A percentile compares a stretch with the other conserved stretches of the same genome.
Evolutionary conservation across 768 basidiomycete genomes (phyloP).

Genomic region (Pleurotus sapidus): DNA sequence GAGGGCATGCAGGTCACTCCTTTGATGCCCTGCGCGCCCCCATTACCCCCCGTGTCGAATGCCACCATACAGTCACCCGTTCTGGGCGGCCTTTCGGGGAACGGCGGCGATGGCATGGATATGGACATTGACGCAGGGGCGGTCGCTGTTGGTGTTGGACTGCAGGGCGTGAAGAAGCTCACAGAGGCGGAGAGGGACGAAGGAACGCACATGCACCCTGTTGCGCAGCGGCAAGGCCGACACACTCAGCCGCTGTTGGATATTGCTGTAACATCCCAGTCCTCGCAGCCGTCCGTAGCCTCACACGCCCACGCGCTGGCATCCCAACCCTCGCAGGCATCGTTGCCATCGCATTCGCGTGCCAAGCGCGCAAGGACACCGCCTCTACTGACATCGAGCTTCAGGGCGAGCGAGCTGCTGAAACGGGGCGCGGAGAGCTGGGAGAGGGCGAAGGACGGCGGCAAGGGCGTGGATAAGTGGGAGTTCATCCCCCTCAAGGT

Average conservation of each 20-base stretch:
- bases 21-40: neutral
- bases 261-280: neutral
- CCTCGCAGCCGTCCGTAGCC: neutral
- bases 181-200: conserved; percentile 15
- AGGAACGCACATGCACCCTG: conserved; percentile 55
- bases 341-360: neutral
- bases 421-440: conserved; percentile 17
- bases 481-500: conserved; percentile 71
- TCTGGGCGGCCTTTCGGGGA: conserved; percentile 2
- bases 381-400: conserved; percentile 38
- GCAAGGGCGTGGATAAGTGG: conserved; percentile 34
- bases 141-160: conserved; percentile 19
- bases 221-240: conserved; percentile 28
- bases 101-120: conserved; percentile 16
- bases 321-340: neutral
- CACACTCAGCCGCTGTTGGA: conserved; percentile 2
- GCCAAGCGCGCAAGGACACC: neutral
- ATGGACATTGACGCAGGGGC: conserved; percentile 20
- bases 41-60: neutral
- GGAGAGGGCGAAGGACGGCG: conserved; percentile 10
- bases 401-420: conserved; percentile 38
- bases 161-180: conserved; percentile 5
- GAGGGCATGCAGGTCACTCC: neutral
- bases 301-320: neutral
- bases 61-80: neutral